Conservation (phyloP, 2,329 filamentous ascomycete genomes). For the Fusarium phyllophilum region DNA sequence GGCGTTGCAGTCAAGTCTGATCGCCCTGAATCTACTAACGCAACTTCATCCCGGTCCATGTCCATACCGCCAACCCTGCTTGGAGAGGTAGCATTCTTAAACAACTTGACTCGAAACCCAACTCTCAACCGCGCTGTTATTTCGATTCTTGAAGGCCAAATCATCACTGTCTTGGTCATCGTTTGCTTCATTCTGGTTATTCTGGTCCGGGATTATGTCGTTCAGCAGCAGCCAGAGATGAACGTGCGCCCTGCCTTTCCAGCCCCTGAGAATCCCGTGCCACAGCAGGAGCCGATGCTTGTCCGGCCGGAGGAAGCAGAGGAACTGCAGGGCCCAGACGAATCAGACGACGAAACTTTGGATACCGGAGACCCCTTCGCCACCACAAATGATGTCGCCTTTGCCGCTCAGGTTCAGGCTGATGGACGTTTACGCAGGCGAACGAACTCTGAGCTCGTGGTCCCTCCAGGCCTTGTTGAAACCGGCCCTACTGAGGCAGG, state of each 20-base stretch:
- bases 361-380: conserved; percentile 41
- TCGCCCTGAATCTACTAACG: conserved; percentile 24
- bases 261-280: conserved; percentile 50
- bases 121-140: conserved; percentile 82
- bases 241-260: conserved; percentile 79
- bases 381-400: conserved; percentile 19
- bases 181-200: conserved; percentile 97
- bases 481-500: not conserved
- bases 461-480: conserved; percentile 21
- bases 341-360: conserved; percentile 48
- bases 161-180: conserved; percentile 92
- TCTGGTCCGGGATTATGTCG: conserved; percentile 95
- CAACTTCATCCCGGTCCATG: conserved; percentile 19
- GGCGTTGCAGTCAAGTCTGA: conserved; percentile 42
- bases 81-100: conserved; percentile 66
- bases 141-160: conserved; percentile 87
- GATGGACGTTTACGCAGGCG: conserved; percentile 24
- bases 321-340: conserved; percentile 36
- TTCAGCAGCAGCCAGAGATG: conserved; percentile 94
- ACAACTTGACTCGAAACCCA: conserved; percentile 73
- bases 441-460: conserved; percentile 21
- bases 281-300: conserved; percentile 39
- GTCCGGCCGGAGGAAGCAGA: conserved; percentile 40
- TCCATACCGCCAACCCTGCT: conserved; percentile 54
- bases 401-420: conserved; percentile 16